These are phyloP conservation scores for Mentha longifolia DNA, from an alignment of 257 asterid species.

Conservation along the genomic window DNA sequence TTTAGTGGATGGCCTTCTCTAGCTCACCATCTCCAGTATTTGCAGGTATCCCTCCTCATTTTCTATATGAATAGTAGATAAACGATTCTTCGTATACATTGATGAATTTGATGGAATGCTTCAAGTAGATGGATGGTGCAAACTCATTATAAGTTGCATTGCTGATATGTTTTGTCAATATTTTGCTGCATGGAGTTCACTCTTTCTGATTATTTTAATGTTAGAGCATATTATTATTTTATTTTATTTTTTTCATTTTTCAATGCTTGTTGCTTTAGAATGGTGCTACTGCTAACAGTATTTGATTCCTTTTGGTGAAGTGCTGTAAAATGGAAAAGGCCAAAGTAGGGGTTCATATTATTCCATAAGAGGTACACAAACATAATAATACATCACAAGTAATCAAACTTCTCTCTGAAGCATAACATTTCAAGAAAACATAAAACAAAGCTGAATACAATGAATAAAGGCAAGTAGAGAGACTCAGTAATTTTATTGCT, in stretches of 20 bases:
- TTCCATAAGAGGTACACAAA: neutral
- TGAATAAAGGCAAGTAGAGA: neutral
- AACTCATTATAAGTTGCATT: neutral
- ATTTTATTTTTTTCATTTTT: no score
- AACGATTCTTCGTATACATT: no score
- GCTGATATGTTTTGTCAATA: no score
- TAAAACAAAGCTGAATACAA: neutral
- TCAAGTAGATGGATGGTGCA: neutral
- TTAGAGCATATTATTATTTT: no score
- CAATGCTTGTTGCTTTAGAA: neutral
- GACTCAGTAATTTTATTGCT: neutral
- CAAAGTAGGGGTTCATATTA: neutral
- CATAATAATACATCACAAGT: neutral
- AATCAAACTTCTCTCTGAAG: neutral
- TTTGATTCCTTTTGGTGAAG: no score
- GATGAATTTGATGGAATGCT: no score
- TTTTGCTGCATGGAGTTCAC: no score
- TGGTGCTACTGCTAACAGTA: no score
- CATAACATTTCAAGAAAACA: neutral
- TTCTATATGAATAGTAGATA: no score
- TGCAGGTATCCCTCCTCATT: no score
- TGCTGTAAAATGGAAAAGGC: no score
- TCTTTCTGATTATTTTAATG: no score
- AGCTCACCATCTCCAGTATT: neutral
- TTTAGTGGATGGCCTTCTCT: conserved; percentile 30